Percentiles rank a stretch among this genome's conserved stretches.
Conservation (phyloP, 2,329 filamentous ascomycete genomes). For the Trichoderma guizhouense region DNA sequence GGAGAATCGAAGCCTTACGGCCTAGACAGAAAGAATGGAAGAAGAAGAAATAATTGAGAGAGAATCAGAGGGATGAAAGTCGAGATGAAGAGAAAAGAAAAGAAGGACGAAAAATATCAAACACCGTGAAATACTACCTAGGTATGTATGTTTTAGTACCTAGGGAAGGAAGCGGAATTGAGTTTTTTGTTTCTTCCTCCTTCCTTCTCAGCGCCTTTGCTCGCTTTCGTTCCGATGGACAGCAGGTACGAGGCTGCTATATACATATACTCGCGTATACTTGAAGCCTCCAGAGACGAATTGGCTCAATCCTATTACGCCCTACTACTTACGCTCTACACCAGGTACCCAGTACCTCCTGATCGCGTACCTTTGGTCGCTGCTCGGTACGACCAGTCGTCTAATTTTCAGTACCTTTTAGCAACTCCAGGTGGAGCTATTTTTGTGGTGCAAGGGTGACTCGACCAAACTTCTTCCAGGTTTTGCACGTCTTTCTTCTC, state of each 20-base stretch:
- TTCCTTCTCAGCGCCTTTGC: background rate
- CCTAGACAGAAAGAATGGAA: background rate
- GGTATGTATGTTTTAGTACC: background rate
- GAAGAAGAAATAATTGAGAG: background rate
- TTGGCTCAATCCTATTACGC: background rate
- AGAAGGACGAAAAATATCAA: background rate
- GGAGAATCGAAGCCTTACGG: background rate
- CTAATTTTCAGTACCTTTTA: background rate
- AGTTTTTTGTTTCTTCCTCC: background rate
- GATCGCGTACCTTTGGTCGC: background rate
- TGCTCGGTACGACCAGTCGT: background rate
- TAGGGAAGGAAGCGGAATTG: constrained; percentile 5
- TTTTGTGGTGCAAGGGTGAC: constrained; percentile 1
- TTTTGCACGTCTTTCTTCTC: background rate
- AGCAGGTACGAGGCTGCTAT: background rate
- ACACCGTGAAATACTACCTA: background rate
- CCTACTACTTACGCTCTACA: background rate
- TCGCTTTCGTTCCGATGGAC: background rate
- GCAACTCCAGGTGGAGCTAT: background rate
- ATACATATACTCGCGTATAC: background rate
- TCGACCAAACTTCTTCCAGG: constrained; percentile 3
- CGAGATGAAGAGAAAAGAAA: background rate
- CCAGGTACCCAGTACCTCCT: background rate
- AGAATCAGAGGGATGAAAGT: background rate
- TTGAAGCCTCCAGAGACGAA: background rate